Conservation (phyloP, 139 green algal genomes). For the Coelastrella sp. region DNA sequence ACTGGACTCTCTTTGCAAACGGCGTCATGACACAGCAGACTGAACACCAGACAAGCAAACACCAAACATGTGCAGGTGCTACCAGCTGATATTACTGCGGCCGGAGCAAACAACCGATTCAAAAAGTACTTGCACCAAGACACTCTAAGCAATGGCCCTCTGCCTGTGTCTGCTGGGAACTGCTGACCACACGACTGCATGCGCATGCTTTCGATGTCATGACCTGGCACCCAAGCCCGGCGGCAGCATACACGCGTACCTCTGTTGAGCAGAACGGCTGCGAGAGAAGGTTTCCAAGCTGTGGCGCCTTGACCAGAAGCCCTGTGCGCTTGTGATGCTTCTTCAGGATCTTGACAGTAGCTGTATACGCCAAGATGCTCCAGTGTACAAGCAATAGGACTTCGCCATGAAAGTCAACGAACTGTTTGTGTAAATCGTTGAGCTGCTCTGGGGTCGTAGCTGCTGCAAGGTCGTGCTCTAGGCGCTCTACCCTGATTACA, state of each 20-base stretch:
- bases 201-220: too few species aligned
- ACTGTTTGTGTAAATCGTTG: conserved; percentile 50
- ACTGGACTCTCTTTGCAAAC: too few species aligned
- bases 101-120: too few species aligned
- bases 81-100: too few species aligned
- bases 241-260: conserved; percentile 51
- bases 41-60: too few species aligned
- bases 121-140: too few species aligned
- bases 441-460: conserved; percentile 30
- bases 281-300: conserved; percentile 79
- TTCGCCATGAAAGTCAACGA: conserved; percentile 88
- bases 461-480: conserved; percentile 48
- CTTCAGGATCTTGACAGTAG: conserved; percentile 91
- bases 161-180: too few species aligned
- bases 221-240: too few species aligned
- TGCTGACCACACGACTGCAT: too few species aligned
- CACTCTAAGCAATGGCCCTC: too few species aligned
- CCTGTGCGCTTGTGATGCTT: conserved; percentile 91
- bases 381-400: conserved; percentile 88
- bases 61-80: too few species aligned
- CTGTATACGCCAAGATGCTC: conserved; percentile 85
- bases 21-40: too few species aligned
- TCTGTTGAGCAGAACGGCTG: conserved; percentile 89
- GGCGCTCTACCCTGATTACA: conserved; percentile 71
- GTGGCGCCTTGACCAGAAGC: conserved; percentile 68